These are phyloP conservation scores for Didymella keratinophila DNA, from an alignment of 2,329 filamentous ascomycete genomes.

Conservation along the genomic window DNA sequence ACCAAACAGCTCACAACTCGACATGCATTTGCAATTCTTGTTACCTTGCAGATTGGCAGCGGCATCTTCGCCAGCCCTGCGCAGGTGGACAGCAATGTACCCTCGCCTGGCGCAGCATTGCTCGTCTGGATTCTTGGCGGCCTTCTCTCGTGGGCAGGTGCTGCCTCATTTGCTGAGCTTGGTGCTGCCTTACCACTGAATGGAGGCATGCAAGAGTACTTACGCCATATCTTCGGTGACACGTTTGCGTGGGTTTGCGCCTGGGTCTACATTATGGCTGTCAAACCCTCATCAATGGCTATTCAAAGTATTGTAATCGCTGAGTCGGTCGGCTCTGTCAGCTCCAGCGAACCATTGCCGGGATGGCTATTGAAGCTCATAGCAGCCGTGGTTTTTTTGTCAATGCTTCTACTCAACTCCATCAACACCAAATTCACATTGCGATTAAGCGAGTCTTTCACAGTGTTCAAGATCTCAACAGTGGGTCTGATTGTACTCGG, in stretches of 20 bases:
- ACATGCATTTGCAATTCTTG: slow-evolving; percentile 64
- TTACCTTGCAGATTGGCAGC: slow-evolving; percentile 70
- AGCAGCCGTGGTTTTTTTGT: slow-evolving; percentile 48
- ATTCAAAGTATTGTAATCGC: slow-evolving; percentile 70
- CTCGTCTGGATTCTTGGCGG: slow-evolving; percentile 69
- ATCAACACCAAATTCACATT: slow-evolving; percentile 53
- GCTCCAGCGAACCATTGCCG: slow-evolving; percentile 33
- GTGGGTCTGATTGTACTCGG: slow-evolving; percentile 44
- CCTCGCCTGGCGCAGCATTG: slow-evolving; percentile 66
- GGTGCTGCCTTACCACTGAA: slow-evolving; percentile 70
- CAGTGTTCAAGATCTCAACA: slow-evolving; percentile 50
- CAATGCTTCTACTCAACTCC: slow-evolving; percentile 55
- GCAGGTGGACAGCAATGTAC: slow-evolving; percentile 69
- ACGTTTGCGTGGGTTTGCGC: slow-evolving; percentile 68
- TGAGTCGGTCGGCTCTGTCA: slow-evolving; percentile 59
- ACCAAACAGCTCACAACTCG: slow-evolving; percentile 47
- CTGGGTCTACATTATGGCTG: slow-evolving; percentile 71
- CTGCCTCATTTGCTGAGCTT: slow-evolving; percentile 68
- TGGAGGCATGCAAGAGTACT: slow-evolving; percentile 70
- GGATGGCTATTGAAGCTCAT: slow-evolving; percentile 47
- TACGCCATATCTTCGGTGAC: slow-evolving; percentile 68
- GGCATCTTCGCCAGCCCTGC: slow-evolving; percentile 72
- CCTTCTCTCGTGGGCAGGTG: slow-evolving; percentile 69
- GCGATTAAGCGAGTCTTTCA: slow-evolving; percentile 53
- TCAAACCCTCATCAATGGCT: slow-evolving; percentile 70